Evolutionary conservation across 2,329 filamentous ascomycete genomes (phyloP).

Genomic region (Penicillium sp.): DNA sequence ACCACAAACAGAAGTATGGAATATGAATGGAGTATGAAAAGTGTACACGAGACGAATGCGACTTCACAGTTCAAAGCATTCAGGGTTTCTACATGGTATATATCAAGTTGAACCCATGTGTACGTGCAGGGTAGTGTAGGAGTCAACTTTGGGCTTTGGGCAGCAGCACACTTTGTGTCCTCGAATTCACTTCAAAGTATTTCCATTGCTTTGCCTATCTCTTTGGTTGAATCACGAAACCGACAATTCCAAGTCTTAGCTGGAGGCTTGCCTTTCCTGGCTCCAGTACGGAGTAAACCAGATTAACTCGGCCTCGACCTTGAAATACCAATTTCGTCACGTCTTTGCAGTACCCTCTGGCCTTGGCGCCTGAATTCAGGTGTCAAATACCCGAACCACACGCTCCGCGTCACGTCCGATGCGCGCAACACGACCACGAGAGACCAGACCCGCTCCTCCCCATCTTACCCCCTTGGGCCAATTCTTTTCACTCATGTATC

Average conservation of each 20-base stretch:
- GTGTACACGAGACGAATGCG: background rate
- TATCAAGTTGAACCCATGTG: background rate
- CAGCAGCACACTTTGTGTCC: background rate
- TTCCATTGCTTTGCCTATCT: background rate
- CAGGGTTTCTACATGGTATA: too few species aligned
- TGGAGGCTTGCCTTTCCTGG: background rate
- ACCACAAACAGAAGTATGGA: background rate
- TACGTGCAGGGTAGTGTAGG: background rate
- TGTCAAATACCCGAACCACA: constrained; percentile 21
- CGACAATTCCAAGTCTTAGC: background rate
- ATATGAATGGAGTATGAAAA: background rate
- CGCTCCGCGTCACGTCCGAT: constrained; percentile 30
- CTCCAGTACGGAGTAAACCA: too few species aligned
- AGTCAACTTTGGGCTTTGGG: background rate
- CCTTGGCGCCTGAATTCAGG: constrained; percentile 14
- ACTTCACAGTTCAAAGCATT: background rate
- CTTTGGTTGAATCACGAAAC: background rate
- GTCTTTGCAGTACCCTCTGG: background rate
- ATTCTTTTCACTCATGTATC: constrained; percentile 21
- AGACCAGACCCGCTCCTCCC: constrained; percentile 22
- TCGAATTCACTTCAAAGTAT: background rate
- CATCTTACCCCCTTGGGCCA: constrained; percentile 28
- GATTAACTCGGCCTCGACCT: background rate
- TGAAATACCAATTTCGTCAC: background rate
- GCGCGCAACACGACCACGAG: constrained; percentile 21